Evolutionary conservation across 352 stramenopile genomes (phyloP), one percentile per base, ranked within the genome.

Genomic region (Thraustochytrium sp.): DNA sequence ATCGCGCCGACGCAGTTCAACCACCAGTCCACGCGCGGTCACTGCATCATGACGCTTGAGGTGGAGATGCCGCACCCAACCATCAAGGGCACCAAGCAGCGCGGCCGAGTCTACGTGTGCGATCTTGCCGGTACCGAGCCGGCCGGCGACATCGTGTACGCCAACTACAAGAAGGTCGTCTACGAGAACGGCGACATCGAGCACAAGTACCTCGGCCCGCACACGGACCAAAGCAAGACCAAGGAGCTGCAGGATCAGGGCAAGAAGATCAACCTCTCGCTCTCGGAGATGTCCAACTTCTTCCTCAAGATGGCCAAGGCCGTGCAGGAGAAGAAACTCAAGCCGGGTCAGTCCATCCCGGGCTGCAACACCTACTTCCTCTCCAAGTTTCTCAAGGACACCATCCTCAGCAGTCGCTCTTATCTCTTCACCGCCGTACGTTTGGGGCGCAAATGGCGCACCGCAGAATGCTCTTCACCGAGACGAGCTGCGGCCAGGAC

Each of bases 271-370:
- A 97, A 97, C 76, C 82, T 97, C 72, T 97, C 92, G 34, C 88
- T 98, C 31, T 96, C 93, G 11, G 94, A 98, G 88, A 97, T 97
- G 94, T 91, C 93, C 18, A 93, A 97, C 85, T 98, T 98, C 86
- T 98, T 98, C 88, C 97, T 97, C 92, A 98, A 98, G 85, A 98
- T 98, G 93, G 93, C 94, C 34, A 94, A 97, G 64, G 92, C 93
- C 55, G 91, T 96, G 54, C 94, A 96, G 51, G 92, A 93, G 65
- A 97, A 98, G 88, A 97, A 96, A 65, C 91, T 98, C 55, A 97
- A 97, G 86, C 92, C 93, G 0, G 93, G 94, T 31, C 91, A 91
- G 82, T 95, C 90, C 2, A 97, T 98, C 63, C 94, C 94, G 0
- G 94, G 94, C 0, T 97, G 93, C 85, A 97, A 97, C 78, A 96